Conservation (phyloP, 2,329 filamentous ascomycete species). For the Juglanconis oblonga region DNA sequence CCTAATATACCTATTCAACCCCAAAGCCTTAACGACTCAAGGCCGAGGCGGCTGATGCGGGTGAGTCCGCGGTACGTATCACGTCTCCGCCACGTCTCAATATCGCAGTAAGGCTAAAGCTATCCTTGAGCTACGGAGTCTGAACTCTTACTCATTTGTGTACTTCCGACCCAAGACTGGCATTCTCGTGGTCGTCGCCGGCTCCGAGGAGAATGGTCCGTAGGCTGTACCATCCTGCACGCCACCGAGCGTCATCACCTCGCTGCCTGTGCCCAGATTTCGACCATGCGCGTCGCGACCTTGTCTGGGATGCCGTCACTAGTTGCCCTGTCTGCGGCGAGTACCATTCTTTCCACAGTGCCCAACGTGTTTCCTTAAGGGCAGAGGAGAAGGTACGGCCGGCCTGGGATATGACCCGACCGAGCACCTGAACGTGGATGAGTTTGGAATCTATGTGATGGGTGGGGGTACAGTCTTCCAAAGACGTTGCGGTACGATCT, state of each 20-base stretch:
- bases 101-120: too few species aligned
- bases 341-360: background rate
- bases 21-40: too few species aligned
- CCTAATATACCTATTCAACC: too few species aligned
- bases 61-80: too few species aligned
- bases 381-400: background rate
- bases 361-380: background rate
- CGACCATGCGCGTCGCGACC: background rate
- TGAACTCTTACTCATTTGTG: too few species aligned
- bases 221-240: background rate
- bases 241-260: conserved; percentile 2
- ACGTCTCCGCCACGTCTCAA: too few species aligned
- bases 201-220: background rate
- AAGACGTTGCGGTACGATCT: background rate
- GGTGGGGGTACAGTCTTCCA: background rate
- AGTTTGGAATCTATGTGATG: background rate
- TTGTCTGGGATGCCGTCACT: conserved; percentile 3
- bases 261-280: background rate
- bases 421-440: background rate
- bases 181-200: too few species aligned
- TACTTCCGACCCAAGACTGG: too few species aligned
- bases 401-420: background rate
- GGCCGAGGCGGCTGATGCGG: too few species aligned
- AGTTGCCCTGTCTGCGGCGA: background rate
- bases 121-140: too few species aligned